These are phyloP conservation scores for Chlorella sp. DNA, from an alignment of 139 green algal genomes.

Conservation along the genomic window DNA sequence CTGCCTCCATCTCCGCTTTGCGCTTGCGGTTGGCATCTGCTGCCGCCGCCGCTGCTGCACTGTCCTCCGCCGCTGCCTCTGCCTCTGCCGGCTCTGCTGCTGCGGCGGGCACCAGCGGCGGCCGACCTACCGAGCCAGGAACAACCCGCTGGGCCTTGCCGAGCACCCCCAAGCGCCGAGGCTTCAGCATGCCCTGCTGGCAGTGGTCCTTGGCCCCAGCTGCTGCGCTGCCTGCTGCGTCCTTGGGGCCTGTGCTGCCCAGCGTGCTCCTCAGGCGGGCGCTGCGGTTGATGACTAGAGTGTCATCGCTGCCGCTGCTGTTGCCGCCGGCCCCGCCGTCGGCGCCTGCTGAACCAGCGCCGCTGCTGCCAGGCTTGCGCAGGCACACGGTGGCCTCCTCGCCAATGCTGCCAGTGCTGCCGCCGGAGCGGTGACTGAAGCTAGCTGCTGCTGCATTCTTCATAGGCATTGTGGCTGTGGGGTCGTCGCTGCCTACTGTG, in stretches of 20 bases:
- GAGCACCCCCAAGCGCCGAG: conserved; percentile 29
- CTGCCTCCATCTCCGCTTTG: conserved; percentile 51
- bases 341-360: neutral
- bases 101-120: neutral
- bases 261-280: neutral
- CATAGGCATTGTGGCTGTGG: conserved; percentile 24
- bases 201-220: conserved; percentile 1
- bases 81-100: neutral
- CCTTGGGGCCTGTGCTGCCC: neutral
- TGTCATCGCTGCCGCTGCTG: conserved; percentile 24
- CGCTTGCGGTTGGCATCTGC: conserved; percentile 50
- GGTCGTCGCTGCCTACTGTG: conserved; percentile 26
- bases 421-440: conserved; percentile 30
- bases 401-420: conserved; percentile 39
- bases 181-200: conserved; percentile 11
- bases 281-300: conserved; percentile 26
- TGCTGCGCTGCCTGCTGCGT: neutral
- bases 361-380: conserved; percentile 10
- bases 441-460: neutral
- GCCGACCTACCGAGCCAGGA: neutral
- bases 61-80: neutral
- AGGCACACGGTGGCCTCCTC: conserved; percentile 43
- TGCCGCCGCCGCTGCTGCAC: neutral
- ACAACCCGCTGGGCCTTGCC: conserved; percentile 31
- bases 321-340: neutral